Percentiles rank a stretch among this genome's conserved stretches.
phyloP scores from a whole-genome alignment of 495 filamentous ascomycete genomes.

The Neurospora sp. region DNA sequence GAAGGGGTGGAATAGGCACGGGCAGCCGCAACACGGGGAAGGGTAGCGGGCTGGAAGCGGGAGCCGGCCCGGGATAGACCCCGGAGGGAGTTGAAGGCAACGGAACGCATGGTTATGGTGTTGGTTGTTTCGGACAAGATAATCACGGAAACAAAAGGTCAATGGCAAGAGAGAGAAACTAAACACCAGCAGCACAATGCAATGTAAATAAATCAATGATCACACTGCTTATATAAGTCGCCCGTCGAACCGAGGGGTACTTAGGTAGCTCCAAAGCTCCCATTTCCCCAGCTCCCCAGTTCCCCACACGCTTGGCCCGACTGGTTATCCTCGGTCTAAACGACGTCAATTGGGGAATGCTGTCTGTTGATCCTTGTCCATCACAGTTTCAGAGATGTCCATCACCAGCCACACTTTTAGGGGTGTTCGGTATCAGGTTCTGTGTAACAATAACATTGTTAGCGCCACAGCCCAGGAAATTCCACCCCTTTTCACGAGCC shows the following conservation, averaged over 20 bases:
- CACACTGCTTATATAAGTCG: neutral
- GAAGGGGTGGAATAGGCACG: constrained; percentile 1
- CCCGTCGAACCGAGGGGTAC: neutral
- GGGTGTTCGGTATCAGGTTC: neutral
- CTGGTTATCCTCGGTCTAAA: neutral
- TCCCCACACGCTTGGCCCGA: neutral
- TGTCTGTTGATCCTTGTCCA: neutral
- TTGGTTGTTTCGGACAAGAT: neutral
- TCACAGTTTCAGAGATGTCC: neutral
- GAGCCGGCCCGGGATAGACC: constrained; percentile 49
- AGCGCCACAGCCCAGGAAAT: neutral
- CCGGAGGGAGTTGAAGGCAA: constrained; percentile 46
- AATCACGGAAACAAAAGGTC: neutral
- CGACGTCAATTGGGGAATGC: neutral
- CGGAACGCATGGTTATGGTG: neutral
- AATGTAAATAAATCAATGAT: neutral
- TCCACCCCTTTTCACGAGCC: neutral
- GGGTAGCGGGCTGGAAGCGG: constrained; percentile 35
- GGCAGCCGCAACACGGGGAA: constrained; percentile 43
- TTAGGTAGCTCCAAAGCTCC: neutral
- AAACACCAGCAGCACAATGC: neutral
- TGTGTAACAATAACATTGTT: neutral
- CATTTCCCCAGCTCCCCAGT: neutral
- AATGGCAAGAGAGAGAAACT: neutral
- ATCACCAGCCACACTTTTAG: neutral